A percentile compares a stretch with the other conserved stretches of the same genome.
Conservation (phyloP, 176 grass and related monocot species). For the Alopecurus myosuroides region DNA sequence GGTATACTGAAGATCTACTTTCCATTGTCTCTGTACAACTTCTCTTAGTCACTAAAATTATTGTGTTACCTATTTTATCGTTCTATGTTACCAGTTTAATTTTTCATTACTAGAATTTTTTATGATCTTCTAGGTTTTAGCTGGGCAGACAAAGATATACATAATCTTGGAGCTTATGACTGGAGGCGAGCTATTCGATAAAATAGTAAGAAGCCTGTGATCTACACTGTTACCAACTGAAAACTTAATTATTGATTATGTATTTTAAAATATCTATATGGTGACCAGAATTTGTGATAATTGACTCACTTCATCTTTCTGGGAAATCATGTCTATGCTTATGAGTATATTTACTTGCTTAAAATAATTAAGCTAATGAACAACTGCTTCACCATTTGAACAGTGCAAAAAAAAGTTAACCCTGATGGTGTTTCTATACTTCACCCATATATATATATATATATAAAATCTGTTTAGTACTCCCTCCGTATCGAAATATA, state of each 20-base stretch:
- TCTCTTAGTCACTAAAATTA: not conserved
- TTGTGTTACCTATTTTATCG: not conserved
- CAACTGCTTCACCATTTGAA: not conserved
- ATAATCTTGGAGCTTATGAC: slow-evolving; percentile 94
- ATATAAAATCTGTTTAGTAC: too few species aligned
- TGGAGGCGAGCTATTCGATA: slow-evolving; percentile 95
- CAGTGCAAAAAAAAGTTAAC: not conserved
- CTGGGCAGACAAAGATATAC: slow-evolving; percentile 90
- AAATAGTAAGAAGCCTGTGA: slow-evolving; percentile 65
- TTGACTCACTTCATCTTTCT: not conserved
- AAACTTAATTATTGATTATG: not conserved
- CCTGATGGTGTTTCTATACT: not conserved
- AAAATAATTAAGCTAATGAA: not conserved
- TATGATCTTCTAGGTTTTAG: slow-evolving; percentile 64
- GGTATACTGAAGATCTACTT: slow-evolving; percentile 28
- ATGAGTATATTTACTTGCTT: not conserved
- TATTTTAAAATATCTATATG: not conserved
- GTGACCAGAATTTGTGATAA: not conserved
- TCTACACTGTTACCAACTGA: not conserved
- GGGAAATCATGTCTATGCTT: not conserved
- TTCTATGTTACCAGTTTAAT: not conserved
- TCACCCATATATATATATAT: not conserved
- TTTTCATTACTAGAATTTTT: slow-evolving; percentile 15
- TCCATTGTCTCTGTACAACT: not conserved
- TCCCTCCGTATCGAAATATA: too few species aligned